Base-by-base conservation (phyloP, 2,329 filamentous ascomycete species). In the Alternaria sp. region DNA sequence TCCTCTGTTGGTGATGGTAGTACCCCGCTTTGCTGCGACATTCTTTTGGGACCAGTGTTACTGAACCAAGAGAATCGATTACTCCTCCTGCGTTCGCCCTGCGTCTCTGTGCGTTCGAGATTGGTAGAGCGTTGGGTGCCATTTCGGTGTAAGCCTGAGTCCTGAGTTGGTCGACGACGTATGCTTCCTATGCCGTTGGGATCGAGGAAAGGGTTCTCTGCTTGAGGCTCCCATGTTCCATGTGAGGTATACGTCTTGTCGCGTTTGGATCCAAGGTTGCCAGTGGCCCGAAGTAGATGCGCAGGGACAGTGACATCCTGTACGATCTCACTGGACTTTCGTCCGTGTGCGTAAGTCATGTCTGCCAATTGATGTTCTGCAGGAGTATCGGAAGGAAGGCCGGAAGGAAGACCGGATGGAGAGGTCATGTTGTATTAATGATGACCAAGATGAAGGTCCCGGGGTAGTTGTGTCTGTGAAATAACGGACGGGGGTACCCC, bases 231-330 rank as follows among this genome's bases (percentile, higher is more conserved):
- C 70, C 70, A 73, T 23, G 32, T 19, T n/a, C 51, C 64, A 12
- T 62, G 61, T 50, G 61, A 50, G 21, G 57, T 47, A 13, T 61
- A 57, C 32, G 46, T 54, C 17, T 55, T 59, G 28, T 71, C 69
- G 26, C 70, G 66, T 43, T 65, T 59, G 3, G 70, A 70, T 28
- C 64, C 65, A 47, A 66, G 58, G 26, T 66, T 66, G 6, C 59
- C 63, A 40, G 65, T 65, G 15, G 66, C 58, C 56, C 67, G 70
- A 23, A 73, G 59, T 19, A 73, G 70, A 51, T 73, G 69, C 15
- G 65, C 68, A 40, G 70, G 69, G 52, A 73, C 69, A 25, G 67
- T 59, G 49, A 72, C 69, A 64, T 72, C 65, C 50, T 69, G 62
- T 21, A 23, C 10, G 46, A 50, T 50, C 13, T 51, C 59, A 54